phyloP scores from a whole-genome alignment of 225 moss, liverwort and hornwort genomes.

The Marchantia polymorpha region DNA sequence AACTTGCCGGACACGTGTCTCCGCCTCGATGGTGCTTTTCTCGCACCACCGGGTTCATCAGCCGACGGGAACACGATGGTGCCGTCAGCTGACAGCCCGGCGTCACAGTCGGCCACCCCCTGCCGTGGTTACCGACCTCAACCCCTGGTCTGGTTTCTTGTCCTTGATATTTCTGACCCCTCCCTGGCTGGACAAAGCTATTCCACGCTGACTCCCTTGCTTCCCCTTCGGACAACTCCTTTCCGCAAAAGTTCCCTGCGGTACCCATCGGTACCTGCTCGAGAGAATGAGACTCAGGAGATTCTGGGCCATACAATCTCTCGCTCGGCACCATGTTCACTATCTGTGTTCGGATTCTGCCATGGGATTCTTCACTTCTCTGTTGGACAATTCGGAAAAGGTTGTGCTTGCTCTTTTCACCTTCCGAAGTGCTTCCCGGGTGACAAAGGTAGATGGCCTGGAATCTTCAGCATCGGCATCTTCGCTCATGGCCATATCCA shows the following conservation, averaged over 20 bases:
- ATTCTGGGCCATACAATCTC: slow-evolving; percentile 6
- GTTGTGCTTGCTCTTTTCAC: no score
- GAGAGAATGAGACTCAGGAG: background rate
- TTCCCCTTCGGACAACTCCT: background rate
- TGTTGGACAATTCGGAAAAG: no score
- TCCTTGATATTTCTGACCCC: slow-evolving; percentile 1
- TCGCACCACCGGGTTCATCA: background rate
- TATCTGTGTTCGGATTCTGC: background rate
- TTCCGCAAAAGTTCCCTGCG: background rate
- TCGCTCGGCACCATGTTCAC: background rate
- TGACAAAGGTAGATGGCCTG: no score
- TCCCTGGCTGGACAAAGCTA: background rate
- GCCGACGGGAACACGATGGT: slow-evolving; percentile 6
- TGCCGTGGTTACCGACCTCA: background rate
- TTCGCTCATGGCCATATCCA: no score
- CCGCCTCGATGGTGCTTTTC: background rate
- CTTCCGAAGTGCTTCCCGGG: no score
- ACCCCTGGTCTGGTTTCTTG: background rate
- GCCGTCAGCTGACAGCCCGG: slow-evolving; percentile 5
- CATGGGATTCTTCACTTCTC: background rate
- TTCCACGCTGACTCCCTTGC: background rate
- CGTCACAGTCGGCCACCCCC: background rate
- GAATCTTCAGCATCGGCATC: no score
- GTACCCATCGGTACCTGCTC: background rate
- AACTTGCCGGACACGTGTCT: slow-evolving; percentile 5